Evolutionary conservation across 257 asterid species (phyloP).

Genomic region (Hygrophila difformis): DNA sequence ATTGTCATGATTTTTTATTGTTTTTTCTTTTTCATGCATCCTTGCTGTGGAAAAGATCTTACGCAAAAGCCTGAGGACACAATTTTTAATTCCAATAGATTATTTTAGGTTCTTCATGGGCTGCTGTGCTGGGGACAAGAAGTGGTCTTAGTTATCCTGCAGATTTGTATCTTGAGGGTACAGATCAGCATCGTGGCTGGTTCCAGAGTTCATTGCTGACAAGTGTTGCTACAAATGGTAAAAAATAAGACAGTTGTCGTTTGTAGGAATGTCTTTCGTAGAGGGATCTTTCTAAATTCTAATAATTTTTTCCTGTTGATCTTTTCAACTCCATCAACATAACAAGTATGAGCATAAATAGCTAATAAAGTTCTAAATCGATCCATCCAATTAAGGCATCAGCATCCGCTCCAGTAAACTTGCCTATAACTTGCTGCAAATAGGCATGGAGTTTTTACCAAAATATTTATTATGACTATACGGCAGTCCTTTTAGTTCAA

Average conservation of each 20-base stretch:
- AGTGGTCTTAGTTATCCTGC: slow-evolving; percentile 76
- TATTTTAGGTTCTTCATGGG: slow-evolving; percentile 93
- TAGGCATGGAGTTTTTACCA: slow-evolving; percentile 2
- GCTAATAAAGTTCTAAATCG: too few species aligned
- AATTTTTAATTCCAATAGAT: slow-evolving; percentile 4
- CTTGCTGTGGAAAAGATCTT: not conserved
- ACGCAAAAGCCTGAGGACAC: not conserved
- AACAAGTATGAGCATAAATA: too few species aligned
- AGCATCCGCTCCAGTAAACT: too few species aligned
- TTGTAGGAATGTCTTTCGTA: slow-evolving; percentile 1
- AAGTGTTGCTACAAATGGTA: slow-evolving; percentile 90
- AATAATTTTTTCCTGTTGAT: not conserved
- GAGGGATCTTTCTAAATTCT: slow-evolving; percentile 1
- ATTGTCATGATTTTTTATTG: too few species aligned
- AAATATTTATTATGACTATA: not conserved
- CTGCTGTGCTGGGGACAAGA: slow-evolving; percentile 90
- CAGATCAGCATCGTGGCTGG: slow-evolving; percentile 99
- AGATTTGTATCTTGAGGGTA: slow-evolving; percentile 94
- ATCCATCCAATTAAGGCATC: too few species aligned
- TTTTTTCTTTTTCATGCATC: slow-evolving; percentile 1
- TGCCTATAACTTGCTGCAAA: too few species aligned
- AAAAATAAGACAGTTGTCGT: slow-evolving; percentile 9
- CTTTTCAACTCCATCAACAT: too few species aligned
- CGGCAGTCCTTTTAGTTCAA: not conserved
- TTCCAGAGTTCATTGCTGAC: slow-evolving; percentile 93